These are phyloP conservation scores for Russula dissimulans DNA, from an alignment of 768 basidiomycete species.

Conservation along the genomic window DNA sequence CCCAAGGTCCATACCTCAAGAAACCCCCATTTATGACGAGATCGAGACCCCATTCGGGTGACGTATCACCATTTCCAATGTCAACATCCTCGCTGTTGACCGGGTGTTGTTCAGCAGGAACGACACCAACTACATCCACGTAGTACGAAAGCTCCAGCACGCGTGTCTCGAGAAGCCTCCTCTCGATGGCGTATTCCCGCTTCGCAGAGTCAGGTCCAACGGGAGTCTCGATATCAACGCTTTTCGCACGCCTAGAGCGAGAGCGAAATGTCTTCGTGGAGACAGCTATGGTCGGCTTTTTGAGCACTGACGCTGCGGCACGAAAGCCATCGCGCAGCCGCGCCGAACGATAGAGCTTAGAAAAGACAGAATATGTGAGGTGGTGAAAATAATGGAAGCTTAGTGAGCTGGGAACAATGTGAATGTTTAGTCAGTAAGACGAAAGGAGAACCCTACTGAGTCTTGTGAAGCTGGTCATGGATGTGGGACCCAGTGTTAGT, in stretches of 20 bases:
- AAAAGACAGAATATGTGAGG: slow-evolving; percentile 12
- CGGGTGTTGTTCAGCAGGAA: slow-evolving; percentile 35
- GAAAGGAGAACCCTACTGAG: slow-evolving; percentile 13
- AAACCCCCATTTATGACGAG: slow-evolving; percentile 67
- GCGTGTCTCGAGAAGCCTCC: slow-evolving; percentile 71
- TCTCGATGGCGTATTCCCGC: slow-evolving; percentile 82
- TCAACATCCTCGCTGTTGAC: slow-evolving; percentile 35
- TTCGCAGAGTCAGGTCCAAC: slow-evolving; percentile 45
- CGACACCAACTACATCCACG: slow-evolving; percentile 71
- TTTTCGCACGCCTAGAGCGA: slow-evolving; percentile 25
- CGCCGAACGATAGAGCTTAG: slow-evolving; percentile 17
- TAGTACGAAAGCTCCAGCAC: slow-evolving; percentile 79
- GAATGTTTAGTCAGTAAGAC: background rate
- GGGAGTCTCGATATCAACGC: slow-evolving; percentile 44
- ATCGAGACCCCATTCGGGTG: slow-evolving; percentile 93
- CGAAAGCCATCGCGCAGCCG: slow-evolving; percentile 3
- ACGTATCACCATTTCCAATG: slow-evolving; percentile 76
- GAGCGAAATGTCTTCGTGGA: slow-evolving; percentile 13
- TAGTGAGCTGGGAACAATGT: slow-evolving; percentile 11
- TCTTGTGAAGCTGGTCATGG: slow-evolving; percentile 47
- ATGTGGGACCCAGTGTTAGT: slow-evolving; percentile 52
- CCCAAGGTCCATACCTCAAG: slow-evolving; percentile 90
- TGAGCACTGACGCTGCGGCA: background rate
- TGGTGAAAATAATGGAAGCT: slow-evolving; percentile 9
- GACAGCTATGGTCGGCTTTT: background rate